Evolutionary conservation across 805 yeast species (phyloP), one percentile per base, ranked within the genome.

Genomic region (Candida ovalis): DNA sequence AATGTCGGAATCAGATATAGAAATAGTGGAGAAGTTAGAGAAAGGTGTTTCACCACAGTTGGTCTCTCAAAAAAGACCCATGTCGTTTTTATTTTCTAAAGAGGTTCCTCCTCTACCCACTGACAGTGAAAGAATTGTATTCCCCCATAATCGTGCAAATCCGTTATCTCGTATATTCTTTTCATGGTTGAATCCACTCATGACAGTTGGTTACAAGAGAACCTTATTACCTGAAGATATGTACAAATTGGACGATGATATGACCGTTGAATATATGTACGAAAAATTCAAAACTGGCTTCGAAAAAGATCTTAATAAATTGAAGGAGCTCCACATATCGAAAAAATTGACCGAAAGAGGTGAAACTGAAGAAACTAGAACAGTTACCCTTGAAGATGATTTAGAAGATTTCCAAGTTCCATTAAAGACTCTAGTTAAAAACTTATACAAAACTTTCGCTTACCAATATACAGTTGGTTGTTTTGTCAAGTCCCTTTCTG

Each of bases 181-280:
- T 61, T 75, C 83, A 80, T 87, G 92, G 91, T 64, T 86, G 41
- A 57, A 67, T 23, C 90, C 90, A 0, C 56, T 86, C 37, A 66
- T 87, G 71, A 67, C 65, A 15, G 76, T 77, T 7, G 94, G 95
- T 6, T 86, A 86, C 63, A 83, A 80, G 62, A 73, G 94, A 59
- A 84, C 91, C 0, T 66, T 87, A 40, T 78, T 77, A 39, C 81
- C 85, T 1, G 75, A 77, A 42, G 94, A 87, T 64, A 61, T 86
- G 54, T 86, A 61, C 54, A 59, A 59, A 25, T 62, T 80, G 51
- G 76, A 75, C 19, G 70, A 71, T 1, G 67, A 68, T 32, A 66
- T 72, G 65, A 59, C 69, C 13, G 68, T 76, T 35, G 78, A 78
- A 25, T 55, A 55, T n/a, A 60, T 77, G 49, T 70, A 71, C 47